phyloP scores from a whole-genome alignment of 2,329 filamentous ascomycete species.

The Pezicula radicicola region DNA sequence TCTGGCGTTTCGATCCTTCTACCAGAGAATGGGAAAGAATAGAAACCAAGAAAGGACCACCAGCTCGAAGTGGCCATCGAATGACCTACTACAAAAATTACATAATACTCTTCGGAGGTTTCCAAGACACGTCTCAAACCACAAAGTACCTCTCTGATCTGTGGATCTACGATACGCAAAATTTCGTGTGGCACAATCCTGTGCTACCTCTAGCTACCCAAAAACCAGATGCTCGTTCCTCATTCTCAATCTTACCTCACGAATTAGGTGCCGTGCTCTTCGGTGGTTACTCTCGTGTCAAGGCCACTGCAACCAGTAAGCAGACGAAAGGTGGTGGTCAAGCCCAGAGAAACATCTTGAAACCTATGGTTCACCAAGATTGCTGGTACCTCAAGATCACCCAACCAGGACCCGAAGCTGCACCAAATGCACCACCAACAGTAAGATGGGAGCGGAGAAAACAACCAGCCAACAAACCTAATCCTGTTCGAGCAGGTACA shows the following conservation, averaged over 20 bases:
- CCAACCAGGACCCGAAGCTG: conserved; percentile 65
- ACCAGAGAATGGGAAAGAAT: conserved; percentile 88
- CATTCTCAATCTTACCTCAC: conserved; percentile 88
- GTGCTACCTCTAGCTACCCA: conserved; percentile 72
- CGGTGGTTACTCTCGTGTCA: conserved; percentile 91
- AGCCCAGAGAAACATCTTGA: conserved; percentile 69
- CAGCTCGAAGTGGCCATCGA: conserved; percentile 84
- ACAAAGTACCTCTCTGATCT: conserved; percentile 92
- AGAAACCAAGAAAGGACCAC: conserved; percentile 73
- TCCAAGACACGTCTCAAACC: conserved; percentile 93
- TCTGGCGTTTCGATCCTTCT: conserved; percentile 86
- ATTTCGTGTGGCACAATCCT: conserved; percentile 81
- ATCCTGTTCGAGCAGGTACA: conserved; percentile 77
- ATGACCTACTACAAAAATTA: conserved; percentile 99
- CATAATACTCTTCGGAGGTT: conserved; percentile 91
- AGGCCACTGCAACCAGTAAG: conserved; percentile 63
- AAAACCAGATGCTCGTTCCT: conserved; percentile 87
- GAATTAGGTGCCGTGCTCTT: conserved; percentile 87
- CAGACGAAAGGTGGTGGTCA: conserved; percentile 56
- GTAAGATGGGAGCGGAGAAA: conserved; percentile 93
- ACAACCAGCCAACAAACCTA: conserved; percentile 84
- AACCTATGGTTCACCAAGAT: conserved; percentile 90
- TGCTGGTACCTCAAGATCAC: conserved; percentile 88
- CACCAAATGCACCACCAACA: conserved; percentile 61
- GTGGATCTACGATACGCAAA: conserved; percentile 92